Evolutionary conservation across 2,329 filamentous ascomycete genomes (phyloP).

Genomic region (Thielaviopsis euricoi): DNA sequence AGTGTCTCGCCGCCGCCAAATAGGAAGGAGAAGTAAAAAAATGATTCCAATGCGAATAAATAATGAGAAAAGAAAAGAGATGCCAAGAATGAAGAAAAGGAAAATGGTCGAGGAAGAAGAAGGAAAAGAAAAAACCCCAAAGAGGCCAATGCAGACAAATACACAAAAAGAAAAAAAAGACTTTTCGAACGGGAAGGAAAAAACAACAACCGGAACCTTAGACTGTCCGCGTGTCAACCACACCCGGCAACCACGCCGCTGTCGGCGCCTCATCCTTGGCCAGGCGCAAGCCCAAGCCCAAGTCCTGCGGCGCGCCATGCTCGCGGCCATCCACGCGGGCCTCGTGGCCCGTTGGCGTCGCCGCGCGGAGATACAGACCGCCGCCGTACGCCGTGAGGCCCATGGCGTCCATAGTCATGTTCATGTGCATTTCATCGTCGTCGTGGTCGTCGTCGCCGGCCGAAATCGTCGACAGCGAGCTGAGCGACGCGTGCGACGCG

Average conservation of each 20-base stretch:
- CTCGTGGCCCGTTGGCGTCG: background rate
- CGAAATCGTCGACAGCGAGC: constrained; percentile 1
- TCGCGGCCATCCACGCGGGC: constrained; percentile 20
- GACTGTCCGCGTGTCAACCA: constrained; percentile 22
- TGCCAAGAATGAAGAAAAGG: background rate
- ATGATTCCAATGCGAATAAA: too few relatives aligned
- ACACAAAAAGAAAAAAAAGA: background rate
- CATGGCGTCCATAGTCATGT: too few relatives aligned
- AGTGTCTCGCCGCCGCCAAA: background rate
- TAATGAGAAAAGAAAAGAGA: background rate
- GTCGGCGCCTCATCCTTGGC: constrained; percentile 15
- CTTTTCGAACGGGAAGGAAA: background rate
- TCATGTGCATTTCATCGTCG: background rate
- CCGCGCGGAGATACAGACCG: background rate
- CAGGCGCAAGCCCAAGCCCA: too few relatives aligned
- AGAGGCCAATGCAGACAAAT: too few relatives aligned
- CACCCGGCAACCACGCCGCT: constrained; percentile 33
- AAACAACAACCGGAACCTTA: background rate
- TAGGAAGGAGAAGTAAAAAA: background rate
- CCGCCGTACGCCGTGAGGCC: too few relatives aligned
- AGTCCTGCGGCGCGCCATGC: background rate
- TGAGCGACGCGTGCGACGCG: background rate
- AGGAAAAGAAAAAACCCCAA: background rate
- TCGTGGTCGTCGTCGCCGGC: background rate
- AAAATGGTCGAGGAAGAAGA: background rate